These are phyloP conservation scores for Linaria vulgaris DNA, from an alignment of 257 asterid genomes.

Conservation along the genomic window DNA sequence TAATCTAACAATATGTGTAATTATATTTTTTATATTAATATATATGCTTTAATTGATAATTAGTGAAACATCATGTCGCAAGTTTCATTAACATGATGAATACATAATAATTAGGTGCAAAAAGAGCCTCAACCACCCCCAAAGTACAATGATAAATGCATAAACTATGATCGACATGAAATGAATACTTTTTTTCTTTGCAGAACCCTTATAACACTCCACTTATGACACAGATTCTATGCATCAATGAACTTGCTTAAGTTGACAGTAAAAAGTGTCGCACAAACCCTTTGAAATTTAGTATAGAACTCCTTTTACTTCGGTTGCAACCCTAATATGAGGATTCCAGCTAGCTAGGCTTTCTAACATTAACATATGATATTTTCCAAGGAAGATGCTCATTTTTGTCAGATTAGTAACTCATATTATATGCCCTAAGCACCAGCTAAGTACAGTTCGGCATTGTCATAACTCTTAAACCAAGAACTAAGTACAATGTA, in stretches of 20 bases:
- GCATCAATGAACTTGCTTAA: constrained; percentile 22
- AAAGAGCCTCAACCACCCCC: neutral
- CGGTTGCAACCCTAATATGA: constrained; percentile 37
- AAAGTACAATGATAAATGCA: neutral
- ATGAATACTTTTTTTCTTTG: neutral
- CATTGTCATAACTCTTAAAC: constrained; percentile 26
- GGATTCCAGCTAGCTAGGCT: constrained; percentile 22
- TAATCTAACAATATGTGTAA: too few species aligned
- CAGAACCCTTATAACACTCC: constrained; percentile 17
- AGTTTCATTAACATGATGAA: too few species aligned
- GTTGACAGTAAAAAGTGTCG: constrained; percentile 16
- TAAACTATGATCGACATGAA: too few species aligned
- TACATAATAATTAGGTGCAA: neutral
- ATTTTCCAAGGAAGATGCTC: constrained; percentile 6
- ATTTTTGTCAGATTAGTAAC: constrained; percentile 27
- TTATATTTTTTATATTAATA: neutral
- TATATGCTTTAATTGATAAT: too few species aligned
- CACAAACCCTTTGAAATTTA: constrained; percentile 13
- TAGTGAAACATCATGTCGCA: too few species aligned
- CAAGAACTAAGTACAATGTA: constrained; percentile 38
- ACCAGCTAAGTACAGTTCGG: constrained; percentile 35
- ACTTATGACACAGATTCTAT: constrained; percentile 26
- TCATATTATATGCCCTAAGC: constrained; percentile 23
- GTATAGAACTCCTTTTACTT: neutral
- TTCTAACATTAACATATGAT: constrained; percentile 8